Percentiles rank a stretch among this genome's conserved stretches.
Evolutionary conservation across 2,329 filamentous ascomycete species (phyloP).

Genomic region (Coleophoma crateriformis): DNA sequence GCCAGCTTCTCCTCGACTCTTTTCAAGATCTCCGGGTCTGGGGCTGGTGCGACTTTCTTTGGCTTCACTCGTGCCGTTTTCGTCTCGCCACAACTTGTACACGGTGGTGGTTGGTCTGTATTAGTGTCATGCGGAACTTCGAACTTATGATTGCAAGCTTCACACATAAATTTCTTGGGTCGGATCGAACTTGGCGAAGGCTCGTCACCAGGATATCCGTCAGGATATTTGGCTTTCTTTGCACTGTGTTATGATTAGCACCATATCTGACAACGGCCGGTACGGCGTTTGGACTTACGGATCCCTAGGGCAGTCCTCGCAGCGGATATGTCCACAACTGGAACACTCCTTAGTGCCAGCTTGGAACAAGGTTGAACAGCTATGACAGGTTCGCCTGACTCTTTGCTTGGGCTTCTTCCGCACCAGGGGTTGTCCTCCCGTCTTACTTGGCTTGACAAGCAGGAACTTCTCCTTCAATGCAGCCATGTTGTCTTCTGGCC

Average conservation of each 20-base stretch:
- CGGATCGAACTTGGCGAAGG: conserved; percentile 29
- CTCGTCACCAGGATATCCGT: conserved; percentile 62
- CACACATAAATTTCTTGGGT: conserved; percentile 50
- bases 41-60: conserved; percentile 52
- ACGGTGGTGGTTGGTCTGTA: conserved; percentile 33
- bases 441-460: conserved; percentile 59
- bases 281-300: conserved; percentile 50
- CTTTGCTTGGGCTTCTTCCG: conserved; percentile 68
- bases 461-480: conserved; percentile 37
- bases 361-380: conserved; percentile 60
- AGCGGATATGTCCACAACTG: conserved; percentile 67
- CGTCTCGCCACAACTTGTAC: conserved; percentile 53
- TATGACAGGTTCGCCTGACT: conserved; percentile 70
- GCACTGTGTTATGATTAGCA: conserved; percentile 36
- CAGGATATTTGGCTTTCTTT: conserved; percentile 64
- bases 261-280: neutral
- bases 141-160: conserved; percentile 56
- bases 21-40: conserved; percentile 54
- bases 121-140: conserved; percentile 3
- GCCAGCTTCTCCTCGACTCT: conserved; percentile 51
- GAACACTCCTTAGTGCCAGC: conserved; percentile 56
- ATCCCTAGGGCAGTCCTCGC: conserved; percentile 74
- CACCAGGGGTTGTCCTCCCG: conserved; percentile 65
- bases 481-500: conserved; percentile 16
- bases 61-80: conserved; percentile 44